phyloP scores from a whole-genome alignment of 345 rosid species.

The Hirschfeldia incana region DNA sequence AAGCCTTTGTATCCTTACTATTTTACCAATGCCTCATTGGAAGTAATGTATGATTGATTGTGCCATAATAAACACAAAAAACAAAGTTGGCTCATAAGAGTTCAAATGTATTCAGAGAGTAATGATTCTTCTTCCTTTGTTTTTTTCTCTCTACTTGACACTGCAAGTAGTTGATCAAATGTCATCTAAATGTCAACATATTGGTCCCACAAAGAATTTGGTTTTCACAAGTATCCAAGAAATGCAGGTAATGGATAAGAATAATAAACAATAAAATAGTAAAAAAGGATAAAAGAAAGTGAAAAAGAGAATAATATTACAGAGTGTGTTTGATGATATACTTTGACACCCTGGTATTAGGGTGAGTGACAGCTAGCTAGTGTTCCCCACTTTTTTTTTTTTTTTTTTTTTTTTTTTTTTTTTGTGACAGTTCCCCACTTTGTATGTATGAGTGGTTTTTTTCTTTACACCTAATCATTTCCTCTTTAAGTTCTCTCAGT shows the following conservation, averaged over 20 bases:
- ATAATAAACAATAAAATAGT: constrained; percentile 14
- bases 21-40: constrained; percentile 41
- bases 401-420: no score
- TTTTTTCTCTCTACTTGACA: not conserved
- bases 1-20: not conserved
- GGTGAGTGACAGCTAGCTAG: constrained; percentile 37
- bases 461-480: constrained; percentile 22
- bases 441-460: constrained; percentile 20
- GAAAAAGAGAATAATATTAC: constrained; percentile 33
- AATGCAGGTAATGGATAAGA: constrained; percentile 31
- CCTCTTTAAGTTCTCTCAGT: constrained; percentile 23
- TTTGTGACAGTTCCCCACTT: constrained; percentile 47
- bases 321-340: constrained; percentile 37
- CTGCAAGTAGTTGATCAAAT: constrained; percentile 22
- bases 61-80: constrained; percentile 19
- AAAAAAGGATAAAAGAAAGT: constrained; percentile 12
- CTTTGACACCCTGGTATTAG: constrained; percentile 38
- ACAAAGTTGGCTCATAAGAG: constrained; percentile 5
- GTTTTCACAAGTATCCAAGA: constrained; percentile 1
- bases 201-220: constrained; percentile 2
- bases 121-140: constrained; percentile 2
- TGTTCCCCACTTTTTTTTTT: constrained; percentile 45
- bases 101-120: constrained; percentile 15
- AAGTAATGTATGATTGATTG: constrained; percentile 18
- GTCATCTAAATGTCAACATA: not conserved